Conservation (phyloP, 176 grass and related monocot genomes). For the bread wheat (Triticum aestivum) region IWGSC_CS_RefSeq_v2.1 NC_057798.1:90236691-90237190, state of each 20-base stretch:
- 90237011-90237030: neutral
- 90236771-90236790: too few relatives aligned
- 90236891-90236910: neutral
- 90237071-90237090: neutral
- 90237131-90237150: too few relatives aligned
- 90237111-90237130: neutral
- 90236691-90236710: too few relatives aligned
- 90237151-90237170: too few relatives aligned
- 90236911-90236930: neutral
- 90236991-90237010: too few relatives aligned
- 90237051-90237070: slow-evolving; percentile 14
- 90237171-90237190: too few relatives aligned
- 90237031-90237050: neutral
- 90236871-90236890: neutral
- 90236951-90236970: neutral
- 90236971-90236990: neutral
- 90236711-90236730: too few relatives aligned
- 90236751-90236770: too few relatives aligned
- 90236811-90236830: neutral
- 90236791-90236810: too few relatives aligned
- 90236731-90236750: too few relatives aligned
- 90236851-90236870: neutral
- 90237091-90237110: neutral
- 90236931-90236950: too few relatives aligned
- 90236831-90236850: neutral